phyloP scores from a whole-genome alignment of 257 asterid genomes.

The Ballota nigra region DNA sequence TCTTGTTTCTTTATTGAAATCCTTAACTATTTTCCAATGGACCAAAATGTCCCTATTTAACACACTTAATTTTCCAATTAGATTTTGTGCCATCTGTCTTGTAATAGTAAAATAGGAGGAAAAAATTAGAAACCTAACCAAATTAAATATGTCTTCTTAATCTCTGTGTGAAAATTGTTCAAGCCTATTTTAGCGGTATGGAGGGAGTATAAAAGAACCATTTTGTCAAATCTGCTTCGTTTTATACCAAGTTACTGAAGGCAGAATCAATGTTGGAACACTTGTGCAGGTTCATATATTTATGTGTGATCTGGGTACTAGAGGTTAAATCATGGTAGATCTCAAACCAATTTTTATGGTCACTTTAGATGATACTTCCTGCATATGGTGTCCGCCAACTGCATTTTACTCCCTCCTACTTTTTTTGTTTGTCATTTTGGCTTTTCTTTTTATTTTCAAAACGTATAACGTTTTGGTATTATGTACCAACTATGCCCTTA shows the following conservation, averaged over 20 bases:
- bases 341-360: too few species aligned
- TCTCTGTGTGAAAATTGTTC: too few species aligned
- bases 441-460: too few species aligned
- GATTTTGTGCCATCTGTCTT: background rate
- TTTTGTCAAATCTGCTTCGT: background rate
- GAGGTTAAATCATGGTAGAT: conserved; percentile 10
- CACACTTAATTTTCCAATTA: background rate
- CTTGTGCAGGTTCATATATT: background rate
- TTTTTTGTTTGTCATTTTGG: too few species aligned
- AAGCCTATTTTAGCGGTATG: background rate
- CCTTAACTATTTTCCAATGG: background rate
- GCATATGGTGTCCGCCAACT: conserved; percentile 3
- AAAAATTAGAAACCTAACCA: background rate
- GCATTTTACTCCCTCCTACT: too few species aligned
- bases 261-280: background rate
- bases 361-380: background rate
- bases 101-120: background rate
- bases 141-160: too few species aligned
- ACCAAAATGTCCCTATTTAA: too few species aligned
- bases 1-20: background rate
- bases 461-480: too few species aligned
- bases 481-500: too few species aligned
- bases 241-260: background rate
- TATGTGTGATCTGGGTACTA: background rate
- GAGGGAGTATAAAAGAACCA: background rate